phyloP scores from a whole-genome alignment of 345 rosid genomes.

The Salix suchowensis region DNA sequence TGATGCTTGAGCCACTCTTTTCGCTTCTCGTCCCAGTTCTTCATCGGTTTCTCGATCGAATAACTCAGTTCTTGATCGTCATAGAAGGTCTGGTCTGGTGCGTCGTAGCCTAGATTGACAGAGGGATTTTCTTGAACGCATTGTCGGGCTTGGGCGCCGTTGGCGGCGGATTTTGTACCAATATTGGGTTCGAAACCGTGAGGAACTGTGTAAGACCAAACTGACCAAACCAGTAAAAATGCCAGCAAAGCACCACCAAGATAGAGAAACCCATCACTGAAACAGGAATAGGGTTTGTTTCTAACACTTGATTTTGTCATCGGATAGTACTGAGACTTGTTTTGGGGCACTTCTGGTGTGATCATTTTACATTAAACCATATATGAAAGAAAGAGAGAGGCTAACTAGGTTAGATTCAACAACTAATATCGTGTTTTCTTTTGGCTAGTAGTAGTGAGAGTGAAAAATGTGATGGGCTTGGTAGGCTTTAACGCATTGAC shows the following conservation, averaged over 20 bases:
- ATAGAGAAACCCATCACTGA: constrained; percentile 49
- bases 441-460: background rate
- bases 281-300: constrained; percentile 27
- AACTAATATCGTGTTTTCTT: too few species aligned
- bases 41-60: constrained; percentile 51
- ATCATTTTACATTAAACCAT: constrained; percentile 1
- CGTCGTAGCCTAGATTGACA: constrained; percentile 42
- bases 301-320: constrained; percentile 25
- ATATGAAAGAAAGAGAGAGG: background rate
- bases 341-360: background rate
- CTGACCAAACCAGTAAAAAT: constrained; percentile 65
- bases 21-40: constrained; percentile 78
- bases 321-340: constrained; percentile 2
- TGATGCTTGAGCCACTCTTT: constrained; percentile 62
- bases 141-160: background rate
- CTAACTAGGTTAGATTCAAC: background rate
- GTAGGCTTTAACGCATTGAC: background rate
- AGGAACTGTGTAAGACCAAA: constrained; percentile 44
- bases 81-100: constrained; percentile 58
- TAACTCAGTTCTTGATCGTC: constrained; percentile 76
- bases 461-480: too few species aligned
- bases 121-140: constrained; percentile 21
- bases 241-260: constrained; percentile 60
- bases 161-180: background rate
- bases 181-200: constrained; percentile 13